phyloP scores from a whole-genome alignment of 1,139 yeast genomes.

The Candida pseudoviswanathii region DNA sequence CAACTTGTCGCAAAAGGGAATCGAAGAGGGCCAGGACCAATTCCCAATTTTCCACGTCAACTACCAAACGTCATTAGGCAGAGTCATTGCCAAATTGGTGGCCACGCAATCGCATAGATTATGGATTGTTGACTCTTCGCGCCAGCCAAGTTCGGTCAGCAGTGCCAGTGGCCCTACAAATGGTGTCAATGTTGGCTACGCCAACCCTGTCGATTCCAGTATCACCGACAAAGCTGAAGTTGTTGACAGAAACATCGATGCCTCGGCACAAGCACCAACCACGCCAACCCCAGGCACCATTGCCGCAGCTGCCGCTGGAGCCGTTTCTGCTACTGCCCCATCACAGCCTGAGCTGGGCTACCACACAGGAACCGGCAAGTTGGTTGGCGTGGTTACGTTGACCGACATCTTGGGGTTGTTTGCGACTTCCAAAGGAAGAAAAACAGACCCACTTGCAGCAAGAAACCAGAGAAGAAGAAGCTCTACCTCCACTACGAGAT shows the following conservation, averaged over 20 bases:
- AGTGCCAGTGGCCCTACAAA: conserved; percentile 6
- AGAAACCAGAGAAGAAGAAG: conserved; percentile 85
- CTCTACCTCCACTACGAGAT: conserved; percentile 48
- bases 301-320: conserved; percentile 15
- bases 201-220: conserved; percentile 14
- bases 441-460: conserved; percentile 80
- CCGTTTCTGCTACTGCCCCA: conserved; percentile 23
- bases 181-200: conserved; percentile 9
- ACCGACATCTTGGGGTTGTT: conserved; percentile 85
- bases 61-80: conserved; percentile 73
- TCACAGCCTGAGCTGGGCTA: conserved; percentile 13
- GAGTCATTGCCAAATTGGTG: conserved; percentile 91
- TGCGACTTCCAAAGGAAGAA: conserved; percentile 69
- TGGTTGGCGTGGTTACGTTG: conserved; percentile 86
- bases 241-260: conserved; percentile 23
- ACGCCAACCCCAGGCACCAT: conserved; percentile 11
- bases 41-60: conserved; percentile 95
- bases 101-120: conserved; percentile 93
- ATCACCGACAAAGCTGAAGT: conserved; percentile 23
- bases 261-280: conserved; percentile 8
- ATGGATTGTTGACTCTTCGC: conserved; percentile 78
- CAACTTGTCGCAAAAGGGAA: conserved; percentile 83
- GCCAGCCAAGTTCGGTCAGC: conserved; percentile 12
- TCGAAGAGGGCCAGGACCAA: conserved; percentile 93
- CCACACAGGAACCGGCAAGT: conserved; percentile 63